Evolutionary conservation across 495 filamentous ascomycete genomes (phyloP).

Genomic region (Lasiosphaeriaceae sp.): DNA sequence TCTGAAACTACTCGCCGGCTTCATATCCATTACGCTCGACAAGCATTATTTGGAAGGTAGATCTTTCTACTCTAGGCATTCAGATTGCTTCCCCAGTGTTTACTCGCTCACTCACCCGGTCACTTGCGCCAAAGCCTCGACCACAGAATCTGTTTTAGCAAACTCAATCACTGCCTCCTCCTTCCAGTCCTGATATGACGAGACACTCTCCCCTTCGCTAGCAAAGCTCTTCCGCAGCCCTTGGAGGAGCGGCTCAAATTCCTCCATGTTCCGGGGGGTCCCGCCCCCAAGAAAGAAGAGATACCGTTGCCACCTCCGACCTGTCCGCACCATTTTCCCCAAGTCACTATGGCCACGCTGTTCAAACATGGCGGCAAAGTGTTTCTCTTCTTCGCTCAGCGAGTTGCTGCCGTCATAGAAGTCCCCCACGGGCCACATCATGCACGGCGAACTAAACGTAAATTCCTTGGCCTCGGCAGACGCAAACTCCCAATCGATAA

Average conservation of each 20-base stretch:
- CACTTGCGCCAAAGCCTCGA: not conserved
- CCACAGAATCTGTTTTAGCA: not conserved
- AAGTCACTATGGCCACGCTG: constrained; percentile 25
- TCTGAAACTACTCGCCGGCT: too few relatives aligned
- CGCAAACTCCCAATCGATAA: constrained; percentile 48
- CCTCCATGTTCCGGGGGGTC: not conserved
- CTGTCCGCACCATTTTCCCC: not conserved
- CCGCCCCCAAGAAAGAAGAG: not conserved
- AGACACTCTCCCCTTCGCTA: not conserved
- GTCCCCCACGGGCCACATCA: constrained; percentile 38
- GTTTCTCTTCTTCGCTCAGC: constrained; percentile 32
- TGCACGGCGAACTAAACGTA: constrained; percentile 40
- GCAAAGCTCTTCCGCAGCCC: not conserved
- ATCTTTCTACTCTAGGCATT: too few relatives aligned
- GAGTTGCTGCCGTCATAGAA: constrained; percentile 38
- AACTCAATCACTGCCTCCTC: not conserved
- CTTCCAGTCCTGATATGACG: not conserved
- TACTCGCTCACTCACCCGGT: too few relatives aligned
- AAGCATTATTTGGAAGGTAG: too few relatives aligned
- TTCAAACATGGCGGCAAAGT: constrained; percentile 30
- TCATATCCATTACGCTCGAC: too few relatives aligned
- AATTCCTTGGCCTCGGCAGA: constrained; percentile 20
- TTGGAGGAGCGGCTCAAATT: not conserved
- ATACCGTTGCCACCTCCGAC: not conserved
- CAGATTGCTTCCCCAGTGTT: too few relatives aligned